These are phyloP conservation scores for Suillus fuscotomentosus DNA, from an alignment of 768 basidiomycete species.

Conservation along the genomic window DNA sequence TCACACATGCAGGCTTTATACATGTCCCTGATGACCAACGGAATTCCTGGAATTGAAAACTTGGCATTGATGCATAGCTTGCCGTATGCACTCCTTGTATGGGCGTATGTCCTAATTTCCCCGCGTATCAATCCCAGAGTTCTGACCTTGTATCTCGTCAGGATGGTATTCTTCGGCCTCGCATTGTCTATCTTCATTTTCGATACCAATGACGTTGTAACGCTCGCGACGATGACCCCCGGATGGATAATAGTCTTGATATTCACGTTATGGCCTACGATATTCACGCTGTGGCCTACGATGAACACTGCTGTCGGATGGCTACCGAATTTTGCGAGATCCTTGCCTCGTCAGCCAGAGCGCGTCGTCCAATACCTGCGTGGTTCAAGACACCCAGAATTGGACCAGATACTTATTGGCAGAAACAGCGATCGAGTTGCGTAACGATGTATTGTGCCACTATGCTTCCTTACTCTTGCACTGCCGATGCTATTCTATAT, in stretches of 20 bases:
- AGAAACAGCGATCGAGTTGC: neutral
- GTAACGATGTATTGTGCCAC: neutral
- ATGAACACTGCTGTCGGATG: neutral
- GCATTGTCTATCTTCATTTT: conserved; percentile 28
- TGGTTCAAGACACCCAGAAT: neutral
- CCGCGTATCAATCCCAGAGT: neutral
- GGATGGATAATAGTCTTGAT: conserved; percentile 18
- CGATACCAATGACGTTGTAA: conserved; percentile 9
- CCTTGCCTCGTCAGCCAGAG: neutral
- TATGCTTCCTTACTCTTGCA: neutral
- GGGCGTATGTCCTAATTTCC: conserved; percentile 20
- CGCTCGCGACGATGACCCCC: conserved; percentile 14
- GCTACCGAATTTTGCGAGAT: neutral
- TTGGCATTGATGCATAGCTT: conserved; percentile 33
- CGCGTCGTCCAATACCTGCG: neutral
- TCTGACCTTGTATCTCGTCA: conserved; percentile 8
- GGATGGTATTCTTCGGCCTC: conserved; percentile 27
- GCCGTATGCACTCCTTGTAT: conserved; percentile 33
- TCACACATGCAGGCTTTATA: conserved; percentile 19
- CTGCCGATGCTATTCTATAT: no score
- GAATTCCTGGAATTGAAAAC: conserved; percentile 23
- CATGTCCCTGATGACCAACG: conserved; percentile 15
- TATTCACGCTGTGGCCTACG: conserved; percentile 21
- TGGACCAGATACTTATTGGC: no score
- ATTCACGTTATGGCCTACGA: conserved; percentile 20